These are phyloP conservation scores for Albizia julibrissin DNA, from an alignment of 306 rosid species.

Conservation along the genomic window DNA sequence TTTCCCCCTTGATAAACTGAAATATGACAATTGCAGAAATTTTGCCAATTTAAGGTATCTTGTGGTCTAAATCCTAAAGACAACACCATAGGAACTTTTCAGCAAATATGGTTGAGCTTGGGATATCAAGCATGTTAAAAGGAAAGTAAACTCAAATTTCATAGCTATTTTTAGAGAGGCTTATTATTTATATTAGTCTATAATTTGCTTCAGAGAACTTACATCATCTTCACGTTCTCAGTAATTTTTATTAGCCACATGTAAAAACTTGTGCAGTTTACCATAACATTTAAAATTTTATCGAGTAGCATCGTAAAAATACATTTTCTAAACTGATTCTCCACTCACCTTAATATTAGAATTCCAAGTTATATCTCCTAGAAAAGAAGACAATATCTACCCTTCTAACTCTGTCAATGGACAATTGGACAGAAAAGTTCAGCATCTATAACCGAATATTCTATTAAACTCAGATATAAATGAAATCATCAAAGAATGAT, in stretches of 20 bases:
- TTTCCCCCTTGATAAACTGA: neutral
- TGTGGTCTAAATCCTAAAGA: neutral
- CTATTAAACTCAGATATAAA: neutral
- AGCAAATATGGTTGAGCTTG: neutral
- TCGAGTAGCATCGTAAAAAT: neutral
- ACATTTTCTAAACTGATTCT: neutral
- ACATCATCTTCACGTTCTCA: neutral
- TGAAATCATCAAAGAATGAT: conserved; percentile 10
- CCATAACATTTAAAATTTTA: neutral
- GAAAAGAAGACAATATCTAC: neutral
- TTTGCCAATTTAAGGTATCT: neutral
- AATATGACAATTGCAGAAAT: neutral
- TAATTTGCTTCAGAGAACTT: neutral
- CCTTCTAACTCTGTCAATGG: neutral
- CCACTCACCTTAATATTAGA: neutral
- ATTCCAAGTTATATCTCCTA: neutral
- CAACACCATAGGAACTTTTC: neutral
- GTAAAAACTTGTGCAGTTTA: neutral
- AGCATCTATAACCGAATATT: neutral
- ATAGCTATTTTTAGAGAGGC: neutral
- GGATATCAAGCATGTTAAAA: neutral
- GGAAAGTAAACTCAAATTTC: neutral
- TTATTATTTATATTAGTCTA: neutral
- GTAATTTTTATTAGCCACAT: neutral
- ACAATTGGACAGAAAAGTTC: conserved; percentile 8